These are phyloP conservation scores for Penstemon newberryi DNA, from an alignment of 257 asterid genomes.

Conservation along the genomic window DNA sequence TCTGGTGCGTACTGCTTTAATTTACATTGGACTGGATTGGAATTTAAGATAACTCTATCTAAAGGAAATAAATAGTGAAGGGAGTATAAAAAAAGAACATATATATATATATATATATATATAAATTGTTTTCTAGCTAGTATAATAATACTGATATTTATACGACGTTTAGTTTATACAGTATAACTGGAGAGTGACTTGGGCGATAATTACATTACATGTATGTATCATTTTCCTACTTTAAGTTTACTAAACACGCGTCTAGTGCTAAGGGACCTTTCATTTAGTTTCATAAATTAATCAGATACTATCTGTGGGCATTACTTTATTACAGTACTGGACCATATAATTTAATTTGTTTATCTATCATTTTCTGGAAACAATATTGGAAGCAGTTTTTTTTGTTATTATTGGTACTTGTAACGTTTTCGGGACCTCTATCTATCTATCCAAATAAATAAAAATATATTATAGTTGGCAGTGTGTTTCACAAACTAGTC, in stretches of 20 bases:
- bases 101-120: neutral
- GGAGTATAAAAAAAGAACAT: constrained; percentile 1
- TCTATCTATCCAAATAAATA: no score
- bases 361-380: constrained; percentile 28
- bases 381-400: neutral
- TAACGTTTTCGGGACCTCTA: no score
- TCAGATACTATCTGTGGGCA: neutral
- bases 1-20: neutral
- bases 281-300: neutral
- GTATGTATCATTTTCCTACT: constrained; percentile 3
- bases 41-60: constrained; percentile 39
- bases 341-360: neutral
- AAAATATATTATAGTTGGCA: no score
- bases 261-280: constrained; percentile 8
- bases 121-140: neutral
- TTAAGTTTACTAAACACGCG: neutral
- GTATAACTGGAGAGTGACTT: neutral
- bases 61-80: constrained; percentile 9
- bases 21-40: constrained; percentile 37
- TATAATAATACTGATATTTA: neutral
- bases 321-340: neutral
- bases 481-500: no score
- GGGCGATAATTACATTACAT: neutral
- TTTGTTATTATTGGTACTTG: no score
- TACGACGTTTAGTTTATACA: constrained; percentile 4